These are phyloP conservation scores for Solanum ossicruentum DNA, from an alignment of 257 asterid genomes.

Conservation along the genomic window DNA sequence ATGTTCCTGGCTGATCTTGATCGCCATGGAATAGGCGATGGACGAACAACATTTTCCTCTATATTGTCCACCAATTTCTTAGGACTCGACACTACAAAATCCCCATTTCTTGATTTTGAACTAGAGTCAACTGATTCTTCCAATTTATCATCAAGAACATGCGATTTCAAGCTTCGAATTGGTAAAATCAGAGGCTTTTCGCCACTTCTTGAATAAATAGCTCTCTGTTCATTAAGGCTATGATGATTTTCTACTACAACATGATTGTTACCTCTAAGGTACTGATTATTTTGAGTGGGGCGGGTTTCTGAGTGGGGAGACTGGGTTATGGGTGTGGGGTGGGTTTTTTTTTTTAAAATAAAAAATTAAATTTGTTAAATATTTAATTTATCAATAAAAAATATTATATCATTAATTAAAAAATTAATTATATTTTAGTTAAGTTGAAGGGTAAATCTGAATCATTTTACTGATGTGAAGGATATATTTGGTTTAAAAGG, in stretches of 20 bases:
- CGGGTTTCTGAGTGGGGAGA: too few species aligned
- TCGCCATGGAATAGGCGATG: slow-evolving; percentile 86
- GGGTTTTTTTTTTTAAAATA: too few species aligned
- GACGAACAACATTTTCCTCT: slow-evolving; percentile 45
- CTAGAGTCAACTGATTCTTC: slow-evolving; percentile 5
- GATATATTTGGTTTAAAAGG: too few species aligned
- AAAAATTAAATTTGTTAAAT: too few species aligned
- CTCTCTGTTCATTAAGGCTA: slow-evolving; percentile 4
- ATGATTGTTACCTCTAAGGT: slow-evolving; percentile 53
- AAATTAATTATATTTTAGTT: too few species aligned
- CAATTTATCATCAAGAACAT: slow-evolving; percentile 8
- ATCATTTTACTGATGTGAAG: too few species aligned
- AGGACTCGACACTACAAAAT: slow-evolving; percentile 6
- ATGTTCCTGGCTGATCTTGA: slow-evolving; percentile 65
- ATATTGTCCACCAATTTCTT: slow-evolving; percentile 7
- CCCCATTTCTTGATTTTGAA: slow-evolving; percentile 11
- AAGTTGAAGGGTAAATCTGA: too few species aligned
- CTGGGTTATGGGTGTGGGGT: too few species aligned
- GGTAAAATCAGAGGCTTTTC: slow-evolving; percentile 80
- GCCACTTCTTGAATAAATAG: slow-evolving; percentile 10
- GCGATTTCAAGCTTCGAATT: slow-evolving; percentile 74
- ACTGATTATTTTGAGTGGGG: slow-evolving; percentile 46
- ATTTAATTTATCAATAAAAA: too few species aligned
- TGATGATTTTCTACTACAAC: slow-evolving; percentile 20
- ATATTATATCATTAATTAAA: too few species aligned